These are phyloP conservation scores for Dimocarpus longan DNA, from an alignment of 345 rosid species.

Conservation along the genomic window DNA sequence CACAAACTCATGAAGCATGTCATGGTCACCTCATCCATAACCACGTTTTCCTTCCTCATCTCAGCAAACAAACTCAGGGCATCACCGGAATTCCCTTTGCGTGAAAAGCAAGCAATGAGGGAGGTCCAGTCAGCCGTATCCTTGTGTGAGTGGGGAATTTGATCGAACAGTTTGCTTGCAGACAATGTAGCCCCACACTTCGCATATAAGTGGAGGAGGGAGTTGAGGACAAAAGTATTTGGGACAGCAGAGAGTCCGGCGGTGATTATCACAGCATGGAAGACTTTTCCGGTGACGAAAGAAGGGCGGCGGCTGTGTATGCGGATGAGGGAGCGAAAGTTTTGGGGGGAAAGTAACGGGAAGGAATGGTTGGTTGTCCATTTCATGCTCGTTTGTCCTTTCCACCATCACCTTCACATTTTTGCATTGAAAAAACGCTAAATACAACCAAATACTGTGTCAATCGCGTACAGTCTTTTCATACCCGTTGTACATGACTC, in stretches of 20 bases:
- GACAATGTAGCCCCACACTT: conserved; percentile 36
- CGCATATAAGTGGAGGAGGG: conserved; percentile 59
- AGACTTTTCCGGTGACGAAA: conserved; percentile 44
- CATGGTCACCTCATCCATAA: conserved; percentile 60
- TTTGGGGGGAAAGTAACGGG: conserved; percentile 21
- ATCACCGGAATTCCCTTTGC: conserved; percentile 25
- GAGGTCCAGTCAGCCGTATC: conserved; percentile 77
- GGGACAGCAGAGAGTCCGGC: conserved; percentile 40
- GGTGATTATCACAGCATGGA: conserved; percentile 67
- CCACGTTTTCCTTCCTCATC: conserved; percentile 42
- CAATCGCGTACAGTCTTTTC: too few species aligned
- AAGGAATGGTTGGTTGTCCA: conserved; percentile 28
- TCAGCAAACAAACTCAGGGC: conserved; percentile 47
- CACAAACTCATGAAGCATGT: conserved; percentile 61
- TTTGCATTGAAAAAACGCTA: too few species aligned
- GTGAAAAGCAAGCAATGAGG: conserved; percentile 53
- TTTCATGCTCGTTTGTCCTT: neutral
- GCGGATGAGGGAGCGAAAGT: conserved; percentile 60
- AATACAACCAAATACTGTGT: too few species aligned
- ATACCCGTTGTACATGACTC: too few species aligned
- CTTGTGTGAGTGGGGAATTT: conserved; percentile 60
- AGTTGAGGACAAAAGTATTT: conserved; percentile 53
- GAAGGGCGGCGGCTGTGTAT: conserved; percentile 48
- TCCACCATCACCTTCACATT: neutral
- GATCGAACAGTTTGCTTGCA: conserved; percentile 70